Base-by-base conservation (phyloP, 371 early-diverging fungal species). In the Syncephalastrum monosporum region DNA sequence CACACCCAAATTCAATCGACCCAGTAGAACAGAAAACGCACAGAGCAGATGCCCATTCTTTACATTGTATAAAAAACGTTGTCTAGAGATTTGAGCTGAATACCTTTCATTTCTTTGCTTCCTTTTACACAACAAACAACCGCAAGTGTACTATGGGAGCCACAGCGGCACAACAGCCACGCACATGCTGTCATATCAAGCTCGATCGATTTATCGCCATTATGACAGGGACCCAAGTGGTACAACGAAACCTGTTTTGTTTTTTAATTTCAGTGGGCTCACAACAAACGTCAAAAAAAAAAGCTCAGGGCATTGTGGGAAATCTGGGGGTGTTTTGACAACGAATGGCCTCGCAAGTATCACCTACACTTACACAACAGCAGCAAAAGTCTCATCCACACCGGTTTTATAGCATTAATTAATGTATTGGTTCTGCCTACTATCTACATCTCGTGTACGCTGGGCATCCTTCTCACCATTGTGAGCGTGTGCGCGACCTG, bases 281-380 rank as follows among this genome's bases (percentile, higher is more conserved):
- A 24, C 10, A 51, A 27, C 23, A 7, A 12, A 19, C 41, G 57
- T 23, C 17, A 27, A 21, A 21, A 27, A 27, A 27, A 42, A 16
- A 23, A 66, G 66, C 43, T 66, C 47, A 42, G 66, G 42, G 66
- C 61, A 29, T 29, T 66, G 8, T 66, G 66, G 66, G 61, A 66
- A 42, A 46, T 61, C 13, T 66, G 66, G 66, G 59, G 53, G 25
- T 66, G 61, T 19, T 19, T 66, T 51, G 66, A 66, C 45, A 61
- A 58, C 46, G 46, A 58, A 29, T 58, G 61, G 54, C 59, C 66
- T 42, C 41, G 66, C 61, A 66, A 61, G 50, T 29, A 50, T 14
- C 16, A 46, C 15, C 0, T 15, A 46, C 16, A 7, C 19, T 19
- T 8, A 46, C 0, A 46, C 6, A 46, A 46, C 7, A 10, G 3